Evolutionary conservation across 768 basidiomycete genomes (phyloP).

Genomic region (Russula vinacea): DNA sequence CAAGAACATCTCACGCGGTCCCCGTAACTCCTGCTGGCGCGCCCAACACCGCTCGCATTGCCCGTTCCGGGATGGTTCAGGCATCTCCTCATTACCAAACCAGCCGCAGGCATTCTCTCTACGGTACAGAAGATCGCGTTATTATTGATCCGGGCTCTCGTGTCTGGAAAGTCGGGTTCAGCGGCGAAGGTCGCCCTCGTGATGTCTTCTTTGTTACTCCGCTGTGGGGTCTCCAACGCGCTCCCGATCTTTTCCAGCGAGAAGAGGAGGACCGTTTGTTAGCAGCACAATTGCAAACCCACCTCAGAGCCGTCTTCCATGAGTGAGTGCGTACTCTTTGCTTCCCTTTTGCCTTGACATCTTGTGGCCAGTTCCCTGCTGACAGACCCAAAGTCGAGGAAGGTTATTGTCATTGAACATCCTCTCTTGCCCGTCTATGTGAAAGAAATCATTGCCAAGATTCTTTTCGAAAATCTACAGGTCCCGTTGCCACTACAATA

Average conservation of each 20-base stretch:
- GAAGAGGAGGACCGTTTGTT: constrained; percentile 74
- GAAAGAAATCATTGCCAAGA: constrained; percentile 82
- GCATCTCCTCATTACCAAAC: constrained; percentile 82
- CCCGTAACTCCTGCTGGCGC: constrained; percentile 43
- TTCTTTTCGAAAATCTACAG: constrained; percentile 87
- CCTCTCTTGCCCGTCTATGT: constrained; percentile 81
- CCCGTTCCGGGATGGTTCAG: constrained; percentile 45
- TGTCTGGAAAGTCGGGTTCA: constrained; percentile 97
- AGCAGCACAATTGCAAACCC: constrained; percentile 62
- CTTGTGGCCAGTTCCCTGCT: constrained; percentile 66
- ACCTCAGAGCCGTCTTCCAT: constrained; percentile 76
- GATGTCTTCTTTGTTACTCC: constrained; percentile 69
- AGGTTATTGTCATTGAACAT: constrained; percentile 90
- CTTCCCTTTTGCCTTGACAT: constrained; percentile 29
- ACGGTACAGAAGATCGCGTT: constrained; percentile 94
- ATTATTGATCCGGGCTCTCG: constrained; percentile 92
- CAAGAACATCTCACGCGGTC: constrained; percentile 20
- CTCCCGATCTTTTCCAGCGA: constrained; percentile 51
- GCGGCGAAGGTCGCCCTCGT: constrained; percentile 88
- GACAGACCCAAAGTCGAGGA: constrained; percentile 92
- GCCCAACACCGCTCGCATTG: constrained; percentile 32
- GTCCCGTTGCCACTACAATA: constrained; percentile 40
- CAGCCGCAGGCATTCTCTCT: constrained; percentile 85
- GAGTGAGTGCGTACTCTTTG: constrained; percentile 52
- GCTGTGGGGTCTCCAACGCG: constrained; percentile 61